Evolutionary conservation across 2,329 filamentous ascomycete genomes (phyloP), one percentile per base, ranked within the genome.

Genomic region (Tolypocladium cylindrosporum): DNA sequence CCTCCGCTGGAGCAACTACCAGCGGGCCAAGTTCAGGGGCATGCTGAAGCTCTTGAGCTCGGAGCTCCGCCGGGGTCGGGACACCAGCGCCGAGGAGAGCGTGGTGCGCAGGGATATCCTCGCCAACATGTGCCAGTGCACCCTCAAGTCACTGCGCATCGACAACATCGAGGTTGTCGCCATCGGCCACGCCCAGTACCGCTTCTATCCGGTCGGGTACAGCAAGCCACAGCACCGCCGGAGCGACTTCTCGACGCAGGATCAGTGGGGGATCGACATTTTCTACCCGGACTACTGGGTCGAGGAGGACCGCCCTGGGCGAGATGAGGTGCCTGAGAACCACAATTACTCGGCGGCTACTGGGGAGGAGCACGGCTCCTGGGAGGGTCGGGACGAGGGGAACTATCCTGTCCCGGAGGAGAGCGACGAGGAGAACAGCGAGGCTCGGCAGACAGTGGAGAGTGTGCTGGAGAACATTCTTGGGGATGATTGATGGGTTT

Each of bases 241-340:
- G 19, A 19, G 13, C 10, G 43, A 59, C 34, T 61, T 56, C 24
- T 37, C 52, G 10, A 2, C 2, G 4, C 5, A 21, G 16, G 48
- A 58, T 3, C 55, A 50, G 48, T 16, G 11, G 11, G 1, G n/a
- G 4, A 54, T 61, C 14, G 58, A 61, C 9, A 3, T 9, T 3
- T 11, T 10, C 5, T 61, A 42, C 43, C 53, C 58, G 11, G 58
- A 51, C 16, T 36, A 57, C 2, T 61, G 59, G 58, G 54, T 45
- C 31, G 31, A 48, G 43, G 43, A 27, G 21, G 43, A 27, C n/a
- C 43, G 43, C 14, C 21, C 11, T 27, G 43, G 13, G 21, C 21
- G 2, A 24, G 43, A 16, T 6, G 21, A 45, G 10, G 43, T 27
- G 24, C 11, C 24, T 16, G 13, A 9, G 43, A 27, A 48, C 42